Base-by-base conservation (phyloP, 305 asterid genomes). In the Stenogyne calaminthoides region DNA sequence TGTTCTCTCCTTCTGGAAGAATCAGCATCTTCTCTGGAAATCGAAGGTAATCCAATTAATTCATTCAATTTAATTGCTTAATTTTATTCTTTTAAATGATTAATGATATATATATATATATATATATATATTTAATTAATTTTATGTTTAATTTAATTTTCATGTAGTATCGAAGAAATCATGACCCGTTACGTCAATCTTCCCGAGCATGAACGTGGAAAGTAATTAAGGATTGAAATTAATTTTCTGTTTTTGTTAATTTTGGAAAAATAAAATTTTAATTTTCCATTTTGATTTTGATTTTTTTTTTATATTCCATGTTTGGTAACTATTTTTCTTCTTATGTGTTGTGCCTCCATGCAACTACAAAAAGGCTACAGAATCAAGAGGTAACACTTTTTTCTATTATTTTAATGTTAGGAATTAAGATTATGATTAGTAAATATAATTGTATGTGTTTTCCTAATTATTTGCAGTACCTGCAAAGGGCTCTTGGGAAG, bases 1-100 rank as follows among this genome's bases (percentile, higher is more conserved):
- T 91, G 98, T 94, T 94, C 46, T 94, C 98, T 16, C 97, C 98
- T 66, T 94, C 97, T 15, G 98, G 98, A 1, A 83, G 96, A 76
- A 85, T 86, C 37, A 88, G 97, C 80, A 67, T 85, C 58, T 94
- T 89, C 85, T 83, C 97, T 0, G 96, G 97, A 66, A 83, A 77
- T 34, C 79, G 85, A 79, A 93, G 94, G 97, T 89, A 56, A 1
- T 27, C 1, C 1, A 9, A 15, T 15, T 19, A 20, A 56, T 56
- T 56, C 3, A 5, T 27, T 20, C 32, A 4, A 4, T n/a, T n/a
- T 25, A 25, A 25, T 25, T 25, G 2, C 29, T 25, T 22, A 22
- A 22, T 22, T 22, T 22, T 22, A 2, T 32, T 32, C 7, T 32
- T 5, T 32, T 25, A 25, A 25, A 25, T 25, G 7, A 32, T 32